Base-by-base conservation (phyloP, 1,139 yeast genomes). In the Kodamaea sp. region DNA sequence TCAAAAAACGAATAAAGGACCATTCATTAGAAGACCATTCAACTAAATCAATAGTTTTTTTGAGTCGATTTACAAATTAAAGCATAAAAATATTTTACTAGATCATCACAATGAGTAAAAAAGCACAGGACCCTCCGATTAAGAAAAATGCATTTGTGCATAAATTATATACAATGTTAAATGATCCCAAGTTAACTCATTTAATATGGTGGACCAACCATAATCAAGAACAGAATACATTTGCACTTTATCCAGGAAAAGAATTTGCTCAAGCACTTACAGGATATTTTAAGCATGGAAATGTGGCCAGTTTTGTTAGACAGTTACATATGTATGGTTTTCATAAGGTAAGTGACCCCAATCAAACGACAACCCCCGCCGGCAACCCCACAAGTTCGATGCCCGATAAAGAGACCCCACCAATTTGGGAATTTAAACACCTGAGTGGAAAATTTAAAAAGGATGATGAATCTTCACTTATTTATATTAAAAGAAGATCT, bases 371-470 rank as follows among this genome's bases (percentile, higher is more conserved):
- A 38, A 35, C 11, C 29, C 27, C 44, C 24, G 29, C 45, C 22
- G 36, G 31, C 25, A 27, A 38, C 25, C 25, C 41, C 10, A 35
- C 33, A 23, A 35, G 37, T 15, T 43, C 41, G 28, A 47, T 42
- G 27, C 48, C 48, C 30, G 63, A 59, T 35, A 55, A 62, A 37
- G 65, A 57, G 39, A 42, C 50, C 29, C 60, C 62, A 22, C 63
- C 70, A 45, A 54, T 75, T 5, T 90, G 97, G 97, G 95, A 87
- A 60, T 90, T 90, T 63, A 82, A 83, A 47, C 98, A 90, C 55
- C 80, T 85, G 33, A 78, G 82, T 30, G 95, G 94, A 6, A 67
- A 73, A 42, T 90, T 90, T 62, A 77, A 73, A 50, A 81, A 86
- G 44, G 89, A 87, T 40, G 92, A 89, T 55, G 79, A 81, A 43